Evolutionary conservation across 306 rosid species (phyloP).

Genomic region (Dalbergia cultrata): DNA sequence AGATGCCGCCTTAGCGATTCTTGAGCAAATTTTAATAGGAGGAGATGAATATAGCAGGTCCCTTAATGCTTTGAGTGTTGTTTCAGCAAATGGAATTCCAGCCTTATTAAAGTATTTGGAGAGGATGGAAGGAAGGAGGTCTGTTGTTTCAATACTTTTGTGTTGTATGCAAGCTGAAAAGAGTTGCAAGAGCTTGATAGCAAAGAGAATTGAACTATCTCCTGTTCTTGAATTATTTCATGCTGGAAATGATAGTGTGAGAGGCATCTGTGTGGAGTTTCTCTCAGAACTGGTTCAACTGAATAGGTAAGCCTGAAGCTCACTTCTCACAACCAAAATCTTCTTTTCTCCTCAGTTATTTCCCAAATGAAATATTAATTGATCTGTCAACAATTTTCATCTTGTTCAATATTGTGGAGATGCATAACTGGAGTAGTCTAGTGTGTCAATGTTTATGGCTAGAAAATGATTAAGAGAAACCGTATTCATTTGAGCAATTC

Average conservation of each 20-base stretch:
- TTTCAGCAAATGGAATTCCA: constrained; percentile 82
- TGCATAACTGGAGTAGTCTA: constrained; percentile 3
- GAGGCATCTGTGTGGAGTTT: constrained; percentile 79
- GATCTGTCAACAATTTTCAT: constrained; percentile 3
- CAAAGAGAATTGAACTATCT: constrained; percentile 68
- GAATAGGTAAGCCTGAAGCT: constrained; percentile 61
- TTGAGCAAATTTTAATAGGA: constrained; percentile 80
- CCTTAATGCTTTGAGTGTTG: constrained; percentile 68
- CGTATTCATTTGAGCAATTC: neutral
- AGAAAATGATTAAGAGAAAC: constrained; percentile 26
- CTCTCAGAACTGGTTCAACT: constrained; percentile 86
- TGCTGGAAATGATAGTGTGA: constrained; percentile 73
- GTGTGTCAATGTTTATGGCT: constrained; percentile 9
- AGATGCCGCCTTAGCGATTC: constrained; percentile 76
- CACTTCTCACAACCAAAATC: neutral
- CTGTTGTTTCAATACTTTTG: constrained; percentile 75
- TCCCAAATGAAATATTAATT: constrained; percentile 14
- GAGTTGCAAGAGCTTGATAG: constrained; percentile 73
- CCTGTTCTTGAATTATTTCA: constrained; percentile 83
- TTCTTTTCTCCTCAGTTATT: constrained; percentile 37
- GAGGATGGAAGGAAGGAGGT: constrained; percentile 69
- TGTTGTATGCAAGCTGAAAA: constrained; percentile 88
- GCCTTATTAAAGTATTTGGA: constrained; percentile 66
- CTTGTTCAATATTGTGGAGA: constrained; percentile 32
- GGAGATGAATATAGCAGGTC: constrained; percentile 84